Evolutionary conservation across 148 eudicot genomes (phyloP).

Genomic region (Linanthus parryae): DNA sequence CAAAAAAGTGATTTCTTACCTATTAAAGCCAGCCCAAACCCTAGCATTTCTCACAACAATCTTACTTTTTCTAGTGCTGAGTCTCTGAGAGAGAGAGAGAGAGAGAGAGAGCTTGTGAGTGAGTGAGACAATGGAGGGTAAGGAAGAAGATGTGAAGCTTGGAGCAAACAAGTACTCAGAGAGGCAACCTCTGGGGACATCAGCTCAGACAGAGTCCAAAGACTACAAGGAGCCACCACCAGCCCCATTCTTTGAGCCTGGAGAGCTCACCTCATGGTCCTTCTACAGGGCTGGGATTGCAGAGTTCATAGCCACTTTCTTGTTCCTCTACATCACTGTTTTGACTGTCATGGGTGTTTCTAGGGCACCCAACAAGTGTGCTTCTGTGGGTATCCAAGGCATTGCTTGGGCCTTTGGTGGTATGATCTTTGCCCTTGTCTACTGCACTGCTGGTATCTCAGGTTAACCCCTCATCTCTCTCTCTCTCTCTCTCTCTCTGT

Average conservation of each 20-base stretch:
- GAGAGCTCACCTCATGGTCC: conserved; percentile 39
- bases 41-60: too few relatives aligned
- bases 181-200: conserved; percentile 42
- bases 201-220: conserved; percentile 32
- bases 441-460: conserved; percentile 62
- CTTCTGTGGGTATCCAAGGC: conserved; percentile 44
- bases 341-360: conserved; percentile 44
- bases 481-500: not conserved
- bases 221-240: conserved; percentile 53
- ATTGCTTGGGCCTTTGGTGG: conserved; percentile 60
- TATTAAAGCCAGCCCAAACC: too few relatives aligned
- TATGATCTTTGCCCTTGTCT: conserved; percentile 53
- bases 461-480: conserved; percentile 14
- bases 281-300: conserved; percentile 49
- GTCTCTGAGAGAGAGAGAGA: too few relatives aligned
- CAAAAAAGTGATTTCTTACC: too few relatives aligned
- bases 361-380: conserved; percentile 27
- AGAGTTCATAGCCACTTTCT: conserved; percentile 43
- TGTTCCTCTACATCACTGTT: conserved; percentile 39
- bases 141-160: conserved; percentile 42
- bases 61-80: too few relatives aligned
- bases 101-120: too few relatives aligned
- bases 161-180: conserved; percentile 47
- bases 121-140: conserved; percentile 33
- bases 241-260: conserved; percentile 41